Evolutionary conservation across 345 rosid species (phyloP), one percentile per base, ranked within the genome.

Genomic region (Ricinus communis): DNA sequence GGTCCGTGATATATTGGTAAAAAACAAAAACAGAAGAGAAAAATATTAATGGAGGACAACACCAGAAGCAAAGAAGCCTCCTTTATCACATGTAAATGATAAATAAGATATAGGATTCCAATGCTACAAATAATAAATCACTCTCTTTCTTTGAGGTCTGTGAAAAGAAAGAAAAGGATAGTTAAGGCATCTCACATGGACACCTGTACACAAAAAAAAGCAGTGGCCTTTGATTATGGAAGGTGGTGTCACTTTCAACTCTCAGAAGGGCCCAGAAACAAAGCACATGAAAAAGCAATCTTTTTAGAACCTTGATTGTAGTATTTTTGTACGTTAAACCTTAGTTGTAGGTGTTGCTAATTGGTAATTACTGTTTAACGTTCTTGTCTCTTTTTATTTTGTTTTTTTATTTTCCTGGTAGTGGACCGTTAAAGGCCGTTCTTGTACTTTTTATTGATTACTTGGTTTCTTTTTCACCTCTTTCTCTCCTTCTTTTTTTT

Each of bases 121-220:
- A n/a, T 11, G 6, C 6, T 33, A 33, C 38, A 33, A n/a, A 33
- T 33, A 2, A 43, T 43, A 43, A 43, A 43, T 43, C 1, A 33
- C 38, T 33, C 6, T 33, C 2, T 33, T 33, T 33, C 38, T 49
- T 72, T 15, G 58, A 59, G 56, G 69, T 52, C 67, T 38, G 71
- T 74, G 72, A 28, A 25, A 21, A 53, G 55, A 14, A 8, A 43
- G 36, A 24, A 6, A 53, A 16, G 43, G 7, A 62, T 62, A 8
- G 70, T 63, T 62, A 74, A 74, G 61, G 77, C 68, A 67, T 38
- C 77, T 54, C 63, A 56, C 71, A 58, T 60, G 51, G 67, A 74
- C 77, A 74, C 72, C 75, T 72, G 62, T 54, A 27, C 54, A 71
- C 9, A 19, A n/a, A 50, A 5, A 3, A 50, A 52, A 67, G 56